phyloP scores from a whole-genome alignment of 2,329 filamentous ascomycete genomes.

The Clarireedia hainanense region DNA sequence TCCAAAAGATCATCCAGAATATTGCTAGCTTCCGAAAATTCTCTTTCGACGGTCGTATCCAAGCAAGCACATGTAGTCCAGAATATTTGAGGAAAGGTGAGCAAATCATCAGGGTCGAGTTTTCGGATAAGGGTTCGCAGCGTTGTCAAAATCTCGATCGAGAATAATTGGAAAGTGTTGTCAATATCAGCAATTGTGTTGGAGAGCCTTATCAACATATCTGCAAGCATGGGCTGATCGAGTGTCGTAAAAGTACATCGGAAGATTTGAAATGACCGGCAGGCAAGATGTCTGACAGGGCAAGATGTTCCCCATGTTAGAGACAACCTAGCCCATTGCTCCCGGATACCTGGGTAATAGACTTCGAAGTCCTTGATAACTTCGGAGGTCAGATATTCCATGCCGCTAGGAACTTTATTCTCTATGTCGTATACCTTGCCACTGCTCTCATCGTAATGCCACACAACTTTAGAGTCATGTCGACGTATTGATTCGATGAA shows the following conservation, averaged over 20 bases:
- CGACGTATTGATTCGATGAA: constrained; percentile 81
- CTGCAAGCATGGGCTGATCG: constrained; percentile 88
- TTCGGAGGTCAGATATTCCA: constrained; percentile 75
- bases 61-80: constrained; percentile 97
- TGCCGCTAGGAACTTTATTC: constrained; percentile 76
- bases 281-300: constrained; percentile 88
- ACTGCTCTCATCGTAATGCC: constrained; percentile 91
- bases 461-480: constrained; percentile 78
- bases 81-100: constrained; percentile 91
- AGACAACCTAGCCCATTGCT: constrained; percentile 84
- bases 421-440: constrained; percentile 65
- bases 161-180: constrained; percentile 89
- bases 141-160: constrained; percentile 95
- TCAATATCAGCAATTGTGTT: constrained; percentile 97
- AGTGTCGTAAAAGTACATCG: constrained; percentile 85
- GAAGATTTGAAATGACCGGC: constrained; percentile 95
- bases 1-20: constrained; percentile 84
- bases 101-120: constrained; percentile 67
- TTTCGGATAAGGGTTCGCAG: constrained; percentile 86
- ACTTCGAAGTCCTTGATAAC: constrained; percentile 80
- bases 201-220: constrained; percentile 90
- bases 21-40: constrained; percentile 83
- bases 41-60: constrained; percentile 91
- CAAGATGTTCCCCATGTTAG: constrained; percentile 96
- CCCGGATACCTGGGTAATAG: constrained; percentile 77